Conservation (phyloP, 1,139 yeast genomes). For the Hyphopichia pseudoburtonii region DNA sequence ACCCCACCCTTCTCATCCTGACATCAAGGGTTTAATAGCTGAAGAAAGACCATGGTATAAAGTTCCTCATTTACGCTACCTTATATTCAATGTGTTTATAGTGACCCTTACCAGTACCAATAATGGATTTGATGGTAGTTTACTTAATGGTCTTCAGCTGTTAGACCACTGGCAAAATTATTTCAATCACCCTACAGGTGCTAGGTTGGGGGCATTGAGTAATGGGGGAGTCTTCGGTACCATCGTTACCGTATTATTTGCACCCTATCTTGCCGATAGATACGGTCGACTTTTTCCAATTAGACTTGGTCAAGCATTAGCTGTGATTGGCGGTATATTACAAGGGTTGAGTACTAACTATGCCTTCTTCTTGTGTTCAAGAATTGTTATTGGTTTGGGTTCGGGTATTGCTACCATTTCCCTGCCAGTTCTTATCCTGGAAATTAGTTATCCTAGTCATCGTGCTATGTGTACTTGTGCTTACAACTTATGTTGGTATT, state of each 20-base stretch:
- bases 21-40: slow-evolving; percentile 1
- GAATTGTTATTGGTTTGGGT: slow-evolving; percentile 46
- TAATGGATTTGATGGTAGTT: slow-evolving; percentile 53
- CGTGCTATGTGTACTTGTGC: slow-evolving; percentile 46
- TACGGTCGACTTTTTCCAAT: slow-evolving; percentile 37
- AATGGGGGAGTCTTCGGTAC: slow-evolving; percentile 31
- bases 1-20: background rate
- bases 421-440: slow-evolving; percentile 42
- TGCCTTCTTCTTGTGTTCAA: slow-evolving; percentile 37
- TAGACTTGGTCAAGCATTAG: slow-evolving; percentile 22
- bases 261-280: slow-evolving; percentile 24
- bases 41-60: slow-evolving; percentile 16
- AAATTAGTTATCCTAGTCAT: slow-evolving; percentile 47
- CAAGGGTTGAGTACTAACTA: slow-evolving; percentile 42
- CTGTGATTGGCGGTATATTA: slow-evolving; percentile 38
- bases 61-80: slow-evolving; percentile 32
- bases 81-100: slow-evolving; percentile 36
- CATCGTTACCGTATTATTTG: slow-evolving; percentile 19
- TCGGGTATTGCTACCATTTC: slow-evolving; percentile 35
- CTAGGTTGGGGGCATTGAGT: slow-evolving; percentile 43
- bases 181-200: slow-evolving; percentile 43
- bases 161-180: slow-evolving; percentile 33
- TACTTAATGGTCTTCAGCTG: slow-evolving; percentile 52
- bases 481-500: slow-evolving; percentile 50
- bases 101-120: slow-evolving; percentile 47